Conservation (phyloP, 2,329 filamentous ascomycete genomes). For the Colletotrichum navitas region DNA sequence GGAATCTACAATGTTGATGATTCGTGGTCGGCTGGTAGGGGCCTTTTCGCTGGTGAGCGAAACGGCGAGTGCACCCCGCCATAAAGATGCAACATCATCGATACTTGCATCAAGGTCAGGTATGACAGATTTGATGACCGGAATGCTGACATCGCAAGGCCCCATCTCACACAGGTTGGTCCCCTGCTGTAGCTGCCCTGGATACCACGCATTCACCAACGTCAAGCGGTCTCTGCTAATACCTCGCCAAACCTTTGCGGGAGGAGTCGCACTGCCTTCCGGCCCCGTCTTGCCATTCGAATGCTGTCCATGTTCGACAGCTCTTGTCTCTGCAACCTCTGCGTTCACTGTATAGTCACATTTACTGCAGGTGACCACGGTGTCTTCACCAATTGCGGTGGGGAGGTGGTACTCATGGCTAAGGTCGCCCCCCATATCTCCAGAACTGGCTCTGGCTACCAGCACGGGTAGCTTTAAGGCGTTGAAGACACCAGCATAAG, state of each 20-base stretch:
- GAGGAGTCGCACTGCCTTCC: constrained; percentile 45
- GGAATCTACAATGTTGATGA: constrained; percentile 54
- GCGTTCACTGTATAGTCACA: constrained; percentile 89
- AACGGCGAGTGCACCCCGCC: constrained; percentile 54
- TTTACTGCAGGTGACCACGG: constrained; percentile 77
- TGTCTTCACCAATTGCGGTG: constrained; percentile 85
- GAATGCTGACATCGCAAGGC: constrained; percentile 58
- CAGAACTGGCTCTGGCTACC: constrained; percentile 90
- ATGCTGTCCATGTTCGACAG: constrained; percentile 12
- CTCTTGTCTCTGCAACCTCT: constrained; percentile 74
- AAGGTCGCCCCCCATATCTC: constrained; percentile 93
- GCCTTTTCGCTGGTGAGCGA: constrained; percentile 44
- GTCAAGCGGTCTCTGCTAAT: constrained; percentile 76
- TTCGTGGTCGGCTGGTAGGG: neutral
- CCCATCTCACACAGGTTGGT: neutral
- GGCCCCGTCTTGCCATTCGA: constrained; percentile 34
- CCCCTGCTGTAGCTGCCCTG: constrained; percentile 43
- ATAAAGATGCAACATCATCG: constrained; percentile 68
- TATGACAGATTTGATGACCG: constrained; percentile 74
- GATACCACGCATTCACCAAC: constrained; percentile 78
- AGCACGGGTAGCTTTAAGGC: constrained; percentile 87
- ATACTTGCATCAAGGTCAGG: constrained; percentile 79
- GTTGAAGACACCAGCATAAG: constrained; percentile 83
- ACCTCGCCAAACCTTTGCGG: constrained; percentile 68
- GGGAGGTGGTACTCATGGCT: constrained; percentile 96